Conservation (phyloP, 768 basidiomycete species). For the Pleurotus tuoliensis region DNA sequence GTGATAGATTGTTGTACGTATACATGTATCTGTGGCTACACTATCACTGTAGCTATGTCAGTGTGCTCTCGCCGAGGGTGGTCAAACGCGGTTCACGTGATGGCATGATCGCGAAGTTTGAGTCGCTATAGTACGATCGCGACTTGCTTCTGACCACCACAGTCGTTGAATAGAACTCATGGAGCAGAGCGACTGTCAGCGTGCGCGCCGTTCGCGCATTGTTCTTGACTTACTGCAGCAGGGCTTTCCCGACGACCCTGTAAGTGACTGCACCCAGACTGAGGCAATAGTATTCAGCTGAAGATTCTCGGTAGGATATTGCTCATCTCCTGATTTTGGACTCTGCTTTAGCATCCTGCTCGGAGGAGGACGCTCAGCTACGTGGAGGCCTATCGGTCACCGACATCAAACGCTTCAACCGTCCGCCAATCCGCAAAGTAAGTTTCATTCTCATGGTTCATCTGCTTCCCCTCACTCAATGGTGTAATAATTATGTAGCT, state of each 20-base stretch:
- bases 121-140: too few species aligned
- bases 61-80: background rate
- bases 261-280: background rate
- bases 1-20: background rate
- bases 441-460: background rate
- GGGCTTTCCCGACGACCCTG: background rate
- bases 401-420: slow-evolving; percentile 3
- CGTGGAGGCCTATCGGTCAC: background rate
- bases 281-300: background rate
- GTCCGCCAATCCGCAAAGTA: background rate
- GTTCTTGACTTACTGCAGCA: background rate
- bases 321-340: background rate
- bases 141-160: too few species aligned
- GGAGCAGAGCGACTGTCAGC: too few species aligned
- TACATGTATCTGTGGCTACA: background rate
- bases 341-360: background rate
- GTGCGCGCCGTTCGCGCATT: background rate
- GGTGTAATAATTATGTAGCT: background rate
- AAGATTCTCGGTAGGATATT: background rate
- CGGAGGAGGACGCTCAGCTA: background rate
- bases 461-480: background rate
- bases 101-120: too few species aligned
- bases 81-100: background rate
- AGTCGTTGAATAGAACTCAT: too few species aligned
- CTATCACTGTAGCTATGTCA: background rate